Base-by-base conservation (phyloP, 73 alveolate species). In the Urostyla sp. region DNA sequence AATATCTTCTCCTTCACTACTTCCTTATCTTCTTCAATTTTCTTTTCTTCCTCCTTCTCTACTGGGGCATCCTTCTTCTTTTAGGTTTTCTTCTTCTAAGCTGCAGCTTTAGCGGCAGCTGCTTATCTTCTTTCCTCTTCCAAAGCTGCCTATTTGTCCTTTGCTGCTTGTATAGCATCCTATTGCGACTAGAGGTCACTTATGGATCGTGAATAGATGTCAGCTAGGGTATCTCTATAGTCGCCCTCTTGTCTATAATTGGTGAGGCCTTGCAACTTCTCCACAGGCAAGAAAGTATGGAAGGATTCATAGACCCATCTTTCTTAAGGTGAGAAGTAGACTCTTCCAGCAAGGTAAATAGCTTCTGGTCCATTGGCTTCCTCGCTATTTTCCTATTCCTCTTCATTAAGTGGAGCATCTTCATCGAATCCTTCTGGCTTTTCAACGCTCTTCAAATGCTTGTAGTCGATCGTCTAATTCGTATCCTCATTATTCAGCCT, bases 371-470 rank as follows among this genome's bases (percentile, higher is more conserved):
- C 35, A 7, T 8, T 21, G 1, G 84, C 53, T 6, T 67, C 72
- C 36, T 45, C 69, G 36, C 50, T 56, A 50, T 48, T 50, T 18
- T 69, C 84, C n/a, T n/a, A n/a, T n/a, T n/a, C n/a, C n/a, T n/a
- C n/a, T 8, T 69, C 84, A 24, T 44, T 72, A 5, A 28, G 16
- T 1, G 67, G 67, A 27, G 69, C 67, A 50, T 69, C 84, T 31
- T 69, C 84, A 21, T 69, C 72, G 53, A 45, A 69, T 11, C 69
- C 84, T n/a, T 69, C 84, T 3, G 84, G 84, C 40, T 45, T 43
- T 8, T 69, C 72, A 30, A 69, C 50, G 36, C 27, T 35, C 55
- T 69, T 69, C 4, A 69, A 48, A 8, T 40, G 23, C 72, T 48
- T 69, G 26, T 69, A 69, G 55, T 69, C 84, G 4, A 69, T 11